Conservation (phyloP, 2,329 filamentous ascomycete species). For the Onygenales sp. region DNA sequence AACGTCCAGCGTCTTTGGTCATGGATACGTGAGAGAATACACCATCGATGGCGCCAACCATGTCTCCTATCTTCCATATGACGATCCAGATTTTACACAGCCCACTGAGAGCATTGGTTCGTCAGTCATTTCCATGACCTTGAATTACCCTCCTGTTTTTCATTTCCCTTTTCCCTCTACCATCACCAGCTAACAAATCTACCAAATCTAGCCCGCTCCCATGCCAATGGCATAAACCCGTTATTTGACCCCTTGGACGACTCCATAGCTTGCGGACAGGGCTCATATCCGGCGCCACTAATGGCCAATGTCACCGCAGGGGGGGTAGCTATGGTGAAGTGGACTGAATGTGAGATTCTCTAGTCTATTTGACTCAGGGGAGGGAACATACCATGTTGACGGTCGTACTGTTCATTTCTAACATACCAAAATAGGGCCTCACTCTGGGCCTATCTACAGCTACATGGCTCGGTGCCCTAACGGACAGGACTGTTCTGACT, state of each 20-base stretch:
- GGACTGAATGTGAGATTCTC: background rate
- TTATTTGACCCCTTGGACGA: background rate
- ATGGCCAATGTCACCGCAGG: background rate
- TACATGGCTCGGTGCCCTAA: slow-evolving; percentile 1
- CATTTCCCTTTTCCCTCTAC: background rate
- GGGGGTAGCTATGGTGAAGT: background rate
- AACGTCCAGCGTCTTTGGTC: background rate
- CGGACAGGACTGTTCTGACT: background rate
- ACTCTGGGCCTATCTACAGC: background rate
- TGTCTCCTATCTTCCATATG: background rate
- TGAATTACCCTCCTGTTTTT: background rate
- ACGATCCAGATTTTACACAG: background rate
- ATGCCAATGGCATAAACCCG: background rate
- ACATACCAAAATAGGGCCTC: background rate
- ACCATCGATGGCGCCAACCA: background rate
- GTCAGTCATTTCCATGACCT: background rate
- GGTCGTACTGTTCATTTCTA: too few species aligned
- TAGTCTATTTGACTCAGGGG: too few species aligned
- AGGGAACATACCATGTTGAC: too few species aligned
- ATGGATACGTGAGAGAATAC: background rate
- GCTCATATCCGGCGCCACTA: background rate
- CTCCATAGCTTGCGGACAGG: background rate
- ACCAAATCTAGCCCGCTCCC: background rate
- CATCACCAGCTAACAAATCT: background rate
- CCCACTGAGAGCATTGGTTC: background rate